Conservation (phyloP, 129 eudicot species). For the Mikania micrantha region DNA sequence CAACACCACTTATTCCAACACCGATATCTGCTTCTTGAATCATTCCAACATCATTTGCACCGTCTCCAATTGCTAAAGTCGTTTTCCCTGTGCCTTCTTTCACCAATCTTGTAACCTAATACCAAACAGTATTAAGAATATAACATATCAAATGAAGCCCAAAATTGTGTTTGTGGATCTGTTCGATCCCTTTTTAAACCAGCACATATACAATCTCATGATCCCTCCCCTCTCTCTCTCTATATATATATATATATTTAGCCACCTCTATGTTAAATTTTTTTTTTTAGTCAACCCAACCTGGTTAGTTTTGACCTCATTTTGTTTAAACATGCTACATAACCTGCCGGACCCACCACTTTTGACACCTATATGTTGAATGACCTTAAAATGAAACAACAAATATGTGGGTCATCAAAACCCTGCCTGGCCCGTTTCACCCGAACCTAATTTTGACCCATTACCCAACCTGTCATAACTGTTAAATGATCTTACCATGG, state of each 20-base stretch:
- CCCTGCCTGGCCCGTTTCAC: not conserved
- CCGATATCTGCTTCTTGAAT: slow-evolving; percentile 99
- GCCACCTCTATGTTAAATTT: not conserved
- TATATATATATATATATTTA: too few species aligned
- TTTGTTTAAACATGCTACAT: too few species aligned
- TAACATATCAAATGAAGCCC: not conserved
- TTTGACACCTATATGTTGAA: too few species aligned
- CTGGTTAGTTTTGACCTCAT: too few species aligned
- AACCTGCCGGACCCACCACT: too few species aligned
- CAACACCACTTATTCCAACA: slow-evolving; percentile 94
- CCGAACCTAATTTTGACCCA: not conserved
- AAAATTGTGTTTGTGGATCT: not conserved
- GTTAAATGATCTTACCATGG: slow-evolving; percentile 48
- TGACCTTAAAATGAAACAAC: too few species aligned
- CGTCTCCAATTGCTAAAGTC: slow-evolving; percentile 97
- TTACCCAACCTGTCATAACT: not conserved
- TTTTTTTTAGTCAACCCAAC: too few species aligned
- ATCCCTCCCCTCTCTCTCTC: not conserved
- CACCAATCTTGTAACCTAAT: slow-evolving; percentile 89
- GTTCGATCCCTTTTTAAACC: not conserved
- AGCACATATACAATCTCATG: not conserved
- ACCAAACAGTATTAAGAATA: not conserved
- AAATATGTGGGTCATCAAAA: not conserved
- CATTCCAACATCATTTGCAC: slow-evolving; percentile 99
- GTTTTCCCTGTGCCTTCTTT: slow-evolving; percentile 96